Evolutionary conservation across 352 stramenopile genomes (phyloP), one percentile per base, ranked within the genome.

Genomic region (Phytophthora ohioensis): DNA sequence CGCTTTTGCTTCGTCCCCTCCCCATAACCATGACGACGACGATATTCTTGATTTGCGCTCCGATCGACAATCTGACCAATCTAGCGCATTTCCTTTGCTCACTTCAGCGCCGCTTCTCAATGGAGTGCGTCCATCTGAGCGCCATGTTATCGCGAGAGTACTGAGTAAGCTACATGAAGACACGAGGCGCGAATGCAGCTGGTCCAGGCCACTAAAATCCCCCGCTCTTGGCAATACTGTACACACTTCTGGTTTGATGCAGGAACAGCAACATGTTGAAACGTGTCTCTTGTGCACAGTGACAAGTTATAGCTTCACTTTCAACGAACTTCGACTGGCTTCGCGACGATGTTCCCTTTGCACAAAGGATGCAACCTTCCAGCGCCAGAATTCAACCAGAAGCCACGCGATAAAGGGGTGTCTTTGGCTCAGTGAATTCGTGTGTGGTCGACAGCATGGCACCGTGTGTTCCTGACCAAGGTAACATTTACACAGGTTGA

Each of bases 381-480:
- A 42, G 41, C 27, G 36, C 32, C 62, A 69, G n/a, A 45, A 53
- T 3, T 55, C 38, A 52, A 64, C 43, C 17, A 13, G 57, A 57
- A 51, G 47, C 8, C 55, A 39, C 36, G 15, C 6, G 21, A 35
- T 5, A 17, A 60, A 39, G 12, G 12, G 31, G 15, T n/a, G 17
- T 42, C 21, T 27, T 51, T 27, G 7, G 31, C 52, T 4, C 35
- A 21, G 1, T 15, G 34, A 47, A 15, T 31, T 49, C 9, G 56
- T 69, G 13, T 3, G 1, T 12, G 30, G 34, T 36, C 38, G 36
- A 13, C 4, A 48, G 0, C 0, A 59, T 65, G 46, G 30, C 45
- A 4, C 51, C 51, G 17, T 21, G 30, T 13, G 17, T 15, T 38
- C 47, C 39, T 15, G 8, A 49, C 30, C 56, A 49, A 61, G 64